A percentile compares a stretch with the other conserved stretches of the same genome.
Evolutionary conservation across 305 asterid genomes (phyloP).

Genomic region (Solanum chacoense): DNA sequence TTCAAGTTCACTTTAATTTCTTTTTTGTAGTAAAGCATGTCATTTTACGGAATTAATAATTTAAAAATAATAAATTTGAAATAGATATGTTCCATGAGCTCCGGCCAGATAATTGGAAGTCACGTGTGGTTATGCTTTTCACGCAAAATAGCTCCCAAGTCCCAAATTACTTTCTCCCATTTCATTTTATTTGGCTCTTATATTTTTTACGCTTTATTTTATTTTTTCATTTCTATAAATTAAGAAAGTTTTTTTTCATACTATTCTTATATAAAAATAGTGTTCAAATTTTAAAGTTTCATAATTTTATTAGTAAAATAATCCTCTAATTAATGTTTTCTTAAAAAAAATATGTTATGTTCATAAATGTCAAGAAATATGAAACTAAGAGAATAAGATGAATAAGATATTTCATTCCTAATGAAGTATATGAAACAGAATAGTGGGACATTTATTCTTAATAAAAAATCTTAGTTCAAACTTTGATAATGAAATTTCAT

Average conservation of each 20-base stretch:
- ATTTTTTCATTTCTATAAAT: rapidly evolving
- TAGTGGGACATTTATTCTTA: background rate
- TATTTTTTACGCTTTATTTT: too few species aligned
- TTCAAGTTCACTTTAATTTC: background rate
- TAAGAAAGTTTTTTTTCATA: too few species aligned
- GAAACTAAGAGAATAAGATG: background rate
- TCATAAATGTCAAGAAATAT: background rate
- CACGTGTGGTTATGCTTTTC: background rate
- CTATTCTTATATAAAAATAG: background rate
- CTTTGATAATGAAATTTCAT: background rate
- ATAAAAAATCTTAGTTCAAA: background rate
- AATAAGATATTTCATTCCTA: background rate
- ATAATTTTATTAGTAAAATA: background rate
- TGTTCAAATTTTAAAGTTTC: background rate
- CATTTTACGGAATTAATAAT: too few species aligned
- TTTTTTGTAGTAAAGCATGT: background rate
- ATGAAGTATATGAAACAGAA: background rate
- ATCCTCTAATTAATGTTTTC: rapidly evolving
- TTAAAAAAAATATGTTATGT: background rate
- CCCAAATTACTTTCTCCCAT: background rate
- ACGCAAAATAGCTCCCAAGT: background rate
- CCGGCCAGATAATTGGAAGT: background rate
- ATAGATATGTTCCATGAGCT: background rate
- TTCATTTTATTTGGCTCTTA: rapidly evolving
- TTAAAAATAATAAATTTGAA: too few species aligned